Base-by-base conservation (phyloP, 2,329 filamentous ascomycete genomes). In the Coleophoma crateriformis region DNA sequence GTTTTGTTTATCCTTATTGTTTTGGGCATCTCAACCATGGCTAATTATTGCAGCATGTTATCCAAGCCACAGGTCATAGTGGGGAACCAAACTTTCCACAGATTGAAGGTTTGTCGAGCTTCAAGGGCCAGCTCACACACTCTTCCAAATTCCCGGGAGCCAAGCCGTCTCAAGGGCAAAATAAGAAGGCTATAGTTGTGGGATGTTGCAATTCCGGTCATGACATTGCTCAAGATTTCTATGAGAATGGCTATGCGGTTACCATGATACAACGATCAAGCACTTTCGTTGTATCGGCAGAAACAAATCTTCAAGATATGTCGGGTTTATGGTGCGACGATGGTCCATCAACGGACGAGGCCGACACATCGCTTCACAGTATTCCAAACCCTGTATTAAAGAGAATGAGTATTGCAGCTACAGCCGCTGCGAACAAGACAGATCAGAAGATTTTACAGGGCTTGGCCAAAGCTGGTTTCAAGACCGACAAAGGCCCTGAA, bases 171-270 rank as follows among this genome's bases (percentile, higher is more conserved):
- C 61, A 71, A 2, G 66, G 70, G 13, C 64, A 71, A 15, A 76
- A 76, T 1, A 84, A 82, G 61, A 83, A 78, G 52, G 84, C 79
- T 0, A 67, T 87, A 1, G 77, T 89, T 0, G 72, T 88, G 0
- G 85, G 85, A 1, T 82, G 79, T 1, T 85, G 84, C 64, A 88
- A 87, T 64, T 85, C 81, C 0, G 81, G 73, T 6, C 82, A 86
- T 57, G 85, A 88, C 56, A 87, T 88, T 49, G 78, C 82, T 0
- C 82, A 87, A 48, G 81, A 87, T 54, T 86, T 76, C 57, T 74
- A 78, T 33, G 82, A 87, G 56, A 79, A 81, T 49, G 85, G 85
- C 0, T 82, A 82, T 52, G 69, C 78, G 1, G 78, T 88, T 1
- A 88, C 85, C 0, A 82, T 89, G 62, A 74, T 89, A 0, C 86